Evolutionary conservation across 352 stramenopile genomes (phyloP).

Genomic region (Phytopythium boreale): DNA sequence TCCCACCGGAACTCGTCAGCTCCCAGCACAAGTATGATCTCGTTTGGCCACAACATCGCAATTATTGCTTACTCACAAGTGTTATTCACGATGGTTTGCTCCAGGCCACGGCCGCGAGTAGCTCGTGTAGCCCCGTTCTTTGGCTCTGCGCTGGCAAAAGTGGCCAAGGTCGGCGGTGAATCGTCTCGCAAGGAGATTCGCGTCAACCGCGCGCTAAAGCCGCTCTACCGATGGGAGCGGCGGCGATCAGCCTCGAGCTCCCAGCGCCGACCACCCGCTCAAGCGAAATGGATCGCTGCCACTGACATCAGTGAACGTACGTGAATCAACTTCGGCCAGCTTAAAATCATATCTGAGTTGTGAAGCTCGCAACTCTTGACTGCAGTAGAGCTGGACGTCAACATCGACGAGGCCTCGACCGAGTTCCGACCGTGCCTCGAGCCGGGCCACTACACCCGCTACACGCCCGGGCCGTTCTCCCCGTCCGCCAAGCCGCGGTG

Average conservation of each 20-base stretch:
- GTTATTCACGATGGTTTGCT: neutral
- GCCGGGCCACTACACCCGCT: constrained; percentile 50
- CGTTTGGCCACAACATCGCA: neutral
- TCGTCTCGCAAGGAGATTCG: constrained; percentile 32
- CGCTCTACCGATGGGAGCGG: constrained; percentile 60
- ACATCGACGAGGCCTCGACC: constrained; percentile 39
- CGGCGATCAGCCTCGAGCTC: constrained; percentile 13
- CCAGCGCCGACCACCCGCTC: neutral
- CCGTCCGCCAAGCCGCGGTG: neutral
- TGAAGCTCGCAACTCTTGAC: neutral
- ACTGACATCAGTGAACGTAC: neutral
- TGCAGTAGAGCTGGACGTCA: constrained; percentile 28
- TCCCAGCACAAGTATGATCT: neutral
- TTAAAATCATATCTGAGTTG: too few relatives aligned
- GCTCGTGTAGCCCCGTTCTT: constrained; percentile 31
- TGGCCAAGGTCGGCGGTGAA: constrained; percentile 14
- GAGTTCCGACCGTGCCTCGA: constrained; percentile 41
- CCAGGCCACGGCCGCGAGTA: constrained; percentile 13
- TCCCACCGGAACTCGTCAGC: constrained; percentile 12
- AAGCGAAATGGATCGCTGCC: neutral
- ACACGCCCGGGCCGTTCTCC: constrained; percentile 22
- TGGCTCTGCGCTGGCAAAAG: constrained; percentile 21
- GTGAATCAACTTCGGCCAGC: neutral
- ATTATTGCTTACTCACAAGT: neutral
- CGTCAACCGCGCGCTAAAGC: constrained; percentile 33